Percentiles rank a stretch among this genome's conserved stretches.
phyloP scores from a whole-genome alignment of 768 basidiomycete species.

The Boletus edulis region DNA sequence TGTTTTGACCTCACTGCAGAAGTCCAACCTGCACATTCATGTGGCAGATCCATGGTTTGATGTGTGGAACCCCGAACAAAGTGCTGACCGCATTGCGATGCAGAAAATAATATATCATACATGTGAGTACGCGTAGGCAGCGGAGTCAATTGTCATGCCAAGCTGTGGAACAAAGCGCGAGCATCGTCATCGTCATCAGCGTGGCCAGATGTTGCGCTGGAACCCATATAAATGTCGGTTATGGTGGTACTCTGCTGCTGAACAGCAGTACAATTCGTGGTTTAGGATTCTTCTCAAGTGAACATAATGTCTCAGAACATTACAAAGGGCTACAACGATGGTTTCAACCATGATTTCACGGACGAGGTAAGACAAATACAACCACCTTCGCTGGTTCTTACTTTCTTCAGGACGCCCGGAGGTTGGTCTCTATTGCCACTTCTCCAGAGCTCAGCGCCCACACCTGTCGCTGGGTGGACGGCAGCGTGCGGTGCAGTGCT shows the following conservation, averaged over 20 bases:
- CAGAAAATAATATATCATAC: conserved; percentile 14
- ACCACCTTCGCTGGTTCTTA: conserved; percentile 1
- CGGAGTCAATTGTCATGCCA: conserved; percentile 24
- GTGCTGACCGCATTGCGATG: conserved; percentile 7
- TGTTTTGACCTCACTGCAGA: background rate
- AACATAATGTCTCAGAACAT: conserved; percentile 19
- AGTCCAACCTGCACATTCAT: background rate
- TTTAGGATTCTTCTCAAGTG: background rate
- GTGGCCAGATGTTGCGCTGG: background rate
- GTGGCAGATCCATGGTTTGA: conserved; percentile 9
- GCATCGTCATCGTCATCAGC: background rate
- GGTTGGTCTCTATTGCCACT: conserved; percentile 24
- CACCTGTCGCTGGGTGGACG: conserved; percentile 22
- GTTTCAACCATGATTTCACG: conserved; percentile 30
- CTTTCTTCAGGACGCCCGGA: conserved; percentile 22
- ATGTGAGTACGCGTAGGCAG: conserved; percentile 7
- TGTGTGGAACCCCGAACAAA: background rate
- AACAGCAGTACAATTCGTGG: background rate
- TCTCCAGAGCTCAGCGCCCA: conserved; percentile 27
- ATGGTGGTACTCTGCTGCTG: background rate
- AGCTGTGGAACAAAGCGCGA: conserved; percentile 18
- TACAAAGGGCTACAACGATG: conserved; percentile 15
- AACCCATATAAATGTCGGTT: conserved; percentile 20
- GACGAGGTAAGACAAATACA: conserved; percentile 22
- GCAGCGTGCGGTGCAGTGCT: conserved; percentile 8